These are phyloP conservation scores for Brassica juncea DNA, from an alignment of 345 rosid species.

Conservation along the genomic window DNA sequence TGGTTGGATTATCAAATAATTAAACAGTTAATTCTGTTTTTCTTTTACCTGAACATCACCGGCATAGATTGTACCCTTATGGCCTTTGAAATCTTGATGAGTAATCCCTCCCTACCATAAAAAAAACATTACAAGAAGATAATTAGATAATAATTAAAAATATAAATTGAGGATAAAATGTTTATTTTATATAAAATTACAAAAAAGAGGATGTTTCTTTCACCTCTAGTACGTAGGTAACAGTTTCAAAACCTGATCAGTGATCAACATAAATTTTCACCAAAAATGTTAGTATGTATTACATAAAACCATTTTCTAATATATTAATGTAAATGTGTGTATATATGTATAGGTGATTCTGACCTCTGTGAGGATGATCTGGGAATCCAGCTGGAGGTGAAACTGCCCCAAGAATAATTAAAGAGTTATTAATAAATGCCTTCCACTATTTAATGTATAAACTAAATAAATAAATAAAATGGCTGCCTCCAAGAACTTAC, in stretches of 20 bases:
- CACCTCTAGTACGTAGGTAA: slow-evolving; percentile 92
- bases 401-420: slow-evolving; percentile 52
- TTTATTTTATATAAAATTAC: neutral
- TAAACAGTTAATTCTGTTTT: neutral
- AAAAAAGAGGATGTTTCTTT: neutral
- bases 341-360: slow-evolving; percentile 2
- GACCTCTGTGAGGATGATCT: slow-evolving; percentile 99
- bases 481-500: slow-evolving; percentile 35
- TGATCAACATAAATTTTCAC: slow-evolving; percentile 32
- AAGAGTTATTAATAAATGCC: neutral
- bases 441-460: neutral
- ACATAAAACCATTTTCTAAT: neutral
- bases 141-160: neutral
- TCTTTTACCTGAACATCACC: slow-evolving; percentile 90
- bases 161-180: neutral
- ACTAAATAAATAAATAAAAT: neutral
- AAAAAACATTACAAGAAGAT: neutral
- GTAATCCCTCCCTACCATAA: slow-evolving; percentile 71
- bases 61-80: slow-evolving; percentile 74
- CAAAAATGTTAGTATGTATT: slow-evolving; percentile 8
- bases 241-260: slow-evolving; percentile 86
- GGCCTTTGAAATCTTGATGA: slow-evolving; percentile 92
- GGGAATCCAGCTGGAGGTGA: slow-evolving; percentile 97
- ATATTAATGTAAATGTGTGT: neutral
- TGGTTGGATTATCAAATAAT: neutral